These are phyloP conservation scores for Astrothelium macrocarpum DNA, from an alignment of 495 filamentous ascomycete genomes.

Conservation along the genomic window DNA sequence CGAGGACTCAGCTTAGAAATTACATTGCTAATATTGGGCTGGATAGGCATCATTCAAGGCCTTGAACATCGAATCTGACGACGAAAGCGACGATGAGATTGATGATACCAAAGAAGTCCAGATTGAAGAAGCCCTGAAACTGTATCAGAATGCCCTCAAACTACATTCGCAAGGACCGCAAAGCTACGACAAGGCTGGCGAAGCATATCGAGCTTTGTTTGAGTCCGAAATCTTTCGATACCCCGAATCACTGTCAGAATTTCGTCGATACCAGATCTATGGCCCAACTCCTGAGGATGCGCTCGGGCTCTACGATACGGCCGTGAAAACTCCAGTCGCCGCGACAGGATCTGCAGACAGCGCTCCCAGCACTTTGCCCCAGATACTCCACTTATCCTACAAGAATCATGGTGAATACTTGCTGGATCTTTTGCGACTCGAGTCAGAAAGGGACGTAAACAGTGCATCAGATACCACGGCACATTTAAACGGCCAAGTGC, in stretches of 20 bases:
- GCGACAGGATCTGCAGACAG: slow-evolving; percentile 47
- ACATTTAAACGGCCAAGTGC: slow-evolving; percentile 23
- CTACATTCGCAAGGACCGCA: slow-evolving; percentile 77
- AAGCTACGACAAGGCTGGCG: slow-evolving; percentile 63
- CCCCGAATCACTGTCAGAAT: slow-evolving; percentile 72
- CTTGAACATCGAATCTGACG: slow-evolving; percentile 87
- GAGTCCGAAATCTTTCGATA: slow-evolving; percentile 89
- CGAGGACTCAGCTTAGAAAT: too few species aligned
- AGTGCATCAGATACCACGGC: slow-evolving; percentile 15
- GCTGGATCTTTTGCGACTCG: slow-evolving; percentile 55
- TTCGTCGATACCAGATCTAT: slow-evolving; percentile 53
- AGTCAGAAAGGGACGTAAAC: neutral
- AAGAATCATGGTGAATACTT: slow-evolving; percentile 91
- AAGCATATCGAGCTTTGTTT: slow-evolving; percentile 78
- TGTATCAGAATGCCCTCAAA: slow-evolving; percentile 86
- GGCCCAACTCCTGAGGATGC: slow-evolving; percentile 40
- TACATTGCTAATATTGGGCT: neutral
- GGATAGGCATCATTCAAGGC: slow-evolving; percentile 51
- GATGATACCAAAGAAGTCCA: slow-evolving; percentile 93
- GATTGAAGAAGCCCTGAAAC: slow-evolving; percentile 93
- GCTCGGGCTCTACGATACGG: slow-evolving; percentile 30
- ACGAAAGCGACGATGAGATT: slow-evolving; percentile 78
- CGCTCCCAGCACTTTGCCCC: slow-evolving; percentile 68
- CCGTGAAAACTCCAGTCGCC: slow-evolving; percentile 23
- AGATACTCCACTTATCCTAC: slow-evolving; percentile 83